Percentiles rank a stretch among this genome's conserved stretches.
Conservation (phyloP, 805 yeast species). For the Pichia occidentalis region DNA sequence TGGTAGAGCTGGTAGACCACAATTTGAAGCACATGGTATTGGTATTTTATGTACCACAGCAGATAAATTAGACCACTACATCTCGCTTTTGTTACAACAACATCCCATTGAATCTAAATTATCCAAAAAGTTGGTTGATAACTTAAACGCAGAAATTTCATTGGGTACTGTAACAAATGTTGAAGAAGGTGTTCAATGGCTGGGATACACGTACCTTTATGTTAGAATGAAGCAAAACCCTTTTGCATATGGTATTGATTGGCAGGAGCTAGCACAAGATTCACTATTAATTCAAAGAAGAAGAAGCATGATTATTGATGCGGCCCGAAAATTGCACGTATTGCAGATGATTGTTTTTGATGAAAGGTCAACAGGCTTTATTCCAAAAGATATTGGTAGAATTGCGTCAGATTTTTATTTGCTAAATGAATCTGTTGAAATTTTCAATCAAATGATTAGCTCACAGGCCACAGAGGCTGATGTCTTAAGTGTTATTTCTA, state of each 20-base stretch:
- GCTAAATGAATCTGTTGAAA: conserved; percentile 76
- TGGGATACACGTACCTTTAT: conserved; percentile 93
- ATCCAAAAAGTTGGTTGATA: conserved; percentile 75
- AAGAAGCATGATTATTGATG: conserved; percentile 64
- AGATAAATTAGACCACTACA: conserved; percentile 79
- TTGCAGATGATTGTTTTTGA: conserved; percentile 93
- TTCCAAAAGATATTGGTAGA: conserved; percentile 86
- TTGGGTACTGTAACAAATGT: conserved; percentile 91
- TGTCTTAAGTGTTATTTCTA: conserved; percentile 76
- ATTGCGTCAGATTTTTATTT: conserved; percentile 92
- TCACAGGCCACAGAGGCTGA: conserved; percentile 91
- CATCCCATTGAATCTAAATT: conserved; percentile 92
- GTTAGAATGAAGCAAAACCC: conserved; percentile 96
- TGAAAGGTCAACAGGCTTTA: conserved; percentile 71
- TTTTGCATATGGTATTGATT: conserved; percentile 81
- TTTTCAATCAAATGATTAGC: conserved; percentile 77
- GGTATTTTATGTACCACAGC: conserved; percentile 83
- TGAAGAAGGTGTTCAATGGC: conserved; percentile 93
- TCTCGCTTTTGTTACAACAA: conserved; percentile 85
- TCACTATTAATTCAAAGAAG: conserved; percentile 71
- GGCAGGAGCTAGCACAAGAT: conserved; percentile 80
- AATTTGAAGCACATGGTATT: conserved; percentile 84
- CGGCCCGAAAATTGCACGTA: conserved; percentile 78
- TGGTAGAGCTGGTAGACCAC: conserved; percentile 99
- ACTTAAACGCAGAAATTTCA: conserved; percentile 92